These are phyloP conservation scores for Colletotrichum caudatum DNA, from an alignment of 2,329 filamentous ascomycete species.

Conservation along the genomic window DNA sequence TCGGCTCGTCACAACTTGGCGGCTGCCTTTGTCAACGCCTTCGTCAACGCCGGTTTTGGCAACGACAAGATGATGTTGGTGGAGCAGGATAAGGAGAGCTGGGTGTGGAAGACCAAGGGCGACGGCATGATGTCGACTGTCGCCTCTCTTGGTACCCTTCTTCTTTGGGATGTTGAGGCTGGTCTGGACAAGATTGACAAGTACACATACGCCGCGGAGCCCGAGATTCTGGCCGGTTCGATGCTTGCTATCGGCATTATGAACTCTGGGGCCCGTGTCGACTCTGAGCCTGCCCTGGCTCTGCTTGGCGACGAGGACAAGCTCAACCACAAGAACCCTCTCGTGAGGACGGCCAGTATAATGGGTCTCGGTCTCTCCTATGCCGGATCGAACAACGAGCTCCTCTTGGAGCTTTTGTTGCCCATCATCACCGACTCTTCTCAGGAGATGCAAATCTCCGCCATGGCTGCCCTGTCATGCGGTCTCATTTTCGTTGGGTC, in stretches of 20 bases:
- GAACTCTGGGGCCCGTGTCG: constrained; percentile 90
- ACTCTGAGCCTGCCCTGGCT: constrained; percentile 90
- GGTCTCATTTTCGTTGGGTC: constrained; percentile 95
- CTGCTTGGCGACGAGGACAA: constrained; percentile 85
- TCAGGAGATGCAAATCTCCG: constrained; percentile 93
- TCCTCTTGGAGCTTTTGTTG: constrained; percentile 85
- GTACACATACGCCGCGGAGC: constrained; percentile 87
- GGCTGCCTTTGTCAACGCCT: constrained; percentile 95
- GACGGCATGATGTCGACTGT: constrained; percentile 98
- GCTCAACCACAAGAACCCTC: constrained; percentile 80
- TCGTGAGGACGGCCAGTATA: constrained; percentile 85
- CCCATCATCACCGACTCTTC: constrained; percentile 88
- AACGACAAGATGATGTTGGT: constrained; percentile 98
- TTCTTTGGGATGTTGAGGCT: constrained; percentile 93
- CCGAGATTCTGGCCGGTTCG: constrained; percentile 89
- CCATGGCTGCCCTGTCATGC: constrained; percentile 92
- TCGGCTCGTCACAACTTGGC: constrained; percentile 96
- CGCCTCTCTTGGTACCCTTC: constrained; percentile 89
- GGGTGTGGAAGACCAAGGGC: constrained; percentile 99
- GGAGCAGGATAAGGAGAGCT: constrained; percentile 87
- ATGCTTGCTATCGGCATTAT: constrained; percentile 95
- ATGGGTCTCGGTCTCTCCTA: constrained; percentile 97
- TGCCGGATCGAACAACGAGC: constrained; percentile 92
- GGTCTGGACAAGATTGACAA: constrained; percentile 95
- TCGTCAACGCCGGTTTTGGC: constrained; percentile 95